Conservation (phyloP, 2,329 filamentous ascomycete genomes). For the Colletotrichum gigasporum region DNA sequence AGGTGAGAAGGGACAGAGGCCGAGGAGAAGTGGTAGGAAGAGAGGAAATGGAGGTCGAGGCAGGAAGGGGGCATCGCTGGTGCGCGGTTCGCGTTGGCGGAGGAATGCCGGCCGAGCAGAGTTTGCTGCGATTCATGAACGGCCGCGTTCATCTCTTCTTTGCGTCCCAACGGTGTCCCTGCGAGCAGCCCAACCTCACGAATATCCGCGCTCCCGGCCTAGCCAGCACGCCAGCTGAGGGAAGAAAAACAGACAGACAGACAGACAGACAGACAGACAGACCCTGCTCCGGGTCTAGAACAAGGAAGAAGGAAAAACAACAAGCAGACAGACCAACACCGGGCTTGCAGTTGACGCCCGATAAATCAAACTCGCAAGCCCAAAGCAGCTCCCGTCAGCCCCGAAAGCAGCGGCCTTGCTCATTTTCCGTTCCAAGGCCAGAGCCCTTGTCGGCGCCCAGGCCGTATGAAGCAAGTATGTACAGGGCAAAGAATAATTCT, state of each 20-base stretch:
- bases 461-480: background rate
- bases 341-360: slow-evolving; percentile 14
- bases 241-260: background rate
- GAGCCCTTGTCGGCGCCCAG: slow-evolving; percentile 17
- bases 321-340: background rate
- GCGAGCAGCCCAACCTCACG: slow-evolving; percentile 21
- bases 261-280: background rate
- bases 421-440: slow-evolving; percentile 22
- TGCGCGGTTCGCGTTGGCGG: background rate
- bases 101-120: background rate
- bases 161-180: slow-evolving; percentile 26
- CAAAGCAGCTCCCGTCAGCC: too few relatives aligned
- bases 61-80: too few relatives aligned
- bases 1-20: slow-evolving; percentile 14
- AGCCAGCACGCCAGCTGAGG: too few relatives aligned
- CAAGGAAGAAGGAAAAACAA: background rate
- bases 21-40: background rate
- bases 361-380: slow-evolving; percentile 25
- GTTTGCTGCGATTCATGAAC: slow-evolving; percentile 24
- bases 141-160: slow-evolving; percentile 24
- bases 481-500: background rate
- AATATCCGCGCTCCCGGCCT: background rate
- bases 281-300: background rate
- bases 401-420: background rate
- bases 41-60: too few relatives aligned